Evolutionary conservation across 192 early-diverging fungal genomes (phyloP).

Genomic region (Backusella westeae): DNA sequence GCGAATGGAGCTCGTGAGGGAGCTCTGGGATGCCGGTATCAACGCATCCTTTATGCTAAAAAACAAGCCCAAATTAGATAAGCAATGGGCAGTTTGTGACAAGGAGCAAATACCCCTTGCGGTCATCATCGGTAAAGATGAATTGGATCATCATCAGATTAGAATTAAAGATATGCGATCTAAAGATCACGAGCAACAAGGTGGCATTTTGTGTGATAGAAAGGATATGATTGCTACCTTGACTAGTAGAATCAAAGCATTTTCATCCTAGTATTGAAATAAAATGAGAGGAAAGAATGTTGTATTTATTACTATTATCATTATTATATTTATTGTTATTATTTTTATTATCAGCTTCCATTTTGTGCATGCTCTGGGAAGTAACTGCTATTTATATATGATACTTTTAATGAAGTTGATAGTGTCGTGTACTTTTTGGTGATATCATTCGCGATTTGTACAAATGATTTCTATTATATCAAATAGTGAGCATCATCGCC

Average conservation of each 20-base stretch:
- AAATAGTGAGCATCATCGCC: not conserved
- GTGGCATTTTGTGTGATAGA: conserved; percentile 51
- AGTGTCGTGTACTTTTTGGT: not conserved
- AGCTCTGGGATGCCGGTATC: conserved; percentile 90
- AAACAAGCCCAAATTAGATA: conserved; percentile 75
- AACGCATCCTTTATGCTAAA: conserved; percentile 92
- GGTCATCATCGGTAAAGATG: conserved; percentile 82
- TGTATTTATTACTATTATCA: no score
- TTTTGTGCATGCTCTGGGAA: not conserved
- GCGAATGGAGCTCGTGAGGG: conserved; percentile 76
- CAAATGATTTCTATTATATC: not conserved
- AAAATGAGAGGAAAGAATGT: not conserved
- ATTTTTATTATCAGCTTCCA: not conserved
- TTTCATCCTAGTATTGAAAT: not conserved
- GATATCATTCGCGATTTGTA: not conserved
- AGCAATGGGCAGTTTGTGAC: conserved; percentile 78
- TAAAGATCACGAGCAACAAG: conserved; percentile 52
- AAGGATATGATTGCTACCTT: conserved; percentile 59
- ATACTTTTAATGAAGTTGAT: not conserved
- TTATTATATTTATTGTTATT: not conserved
- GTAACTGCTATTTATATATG: not conserved
- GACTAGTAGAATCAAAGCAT: conserved; percentile 5
- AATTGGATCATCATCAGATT: conserved; percentile 71
- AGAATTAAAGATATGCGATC: conserved; percentile 83
- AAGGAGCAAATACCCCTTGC: conserved; percentile 85